Conservation (phyloP, 768 basidiomycete genomes). For the Sarcomyxa edulis region DNA sequence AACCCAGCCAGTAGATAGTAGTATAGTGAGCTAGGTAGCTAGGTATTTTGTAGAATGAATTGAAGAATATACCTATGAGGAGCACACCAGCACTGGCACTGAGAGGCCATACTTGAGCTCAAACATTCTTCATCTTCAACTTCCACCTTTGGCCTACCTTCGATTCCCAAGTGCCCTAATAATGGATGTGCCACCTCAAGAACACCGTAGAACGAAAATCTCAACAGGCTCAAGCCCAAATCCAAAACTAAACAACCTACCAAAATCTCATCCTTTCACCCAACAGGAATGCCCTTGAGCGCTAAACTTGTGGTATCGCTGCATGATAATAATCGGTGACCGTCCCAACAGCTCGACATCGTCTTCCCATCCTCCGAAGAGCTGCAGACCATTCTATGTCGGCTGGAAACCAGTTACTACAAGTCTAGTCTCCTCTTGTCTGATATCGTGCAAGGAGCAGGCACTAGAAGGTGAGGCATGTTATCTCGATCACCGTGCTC, state of each 20-base stretch:
- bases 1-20: too few relatives aligned
- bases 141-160: too few relatives aligned
- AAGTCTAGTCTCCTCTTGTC: conserved; percentile 38
- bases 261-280: conserved; percentile 43
- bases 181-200: conserved; percentile 3
- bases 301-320: conserved; percentile 1
- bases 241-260: conserved; percentile 26
- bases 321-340: background rate
- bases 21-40: too few relatives aligned
- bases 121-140: too few relatives aligned
- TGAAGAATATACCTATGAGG: too few relatives aligned
- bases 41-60: too few relatives aligned
- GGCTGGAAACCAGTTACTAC: conserved; percentile 37
- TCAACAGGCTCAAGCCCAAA: conserved; percentile 5
- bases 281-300: conserved; percentile 36
- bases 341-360: conserved; percentile 49
- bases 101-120: too few relatives aligned
- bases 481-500: too few relatives aligned
- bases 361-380: conserved; percentile 43
- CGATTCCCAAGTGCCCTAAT: background rate
- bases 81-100: too few relatives aligned
- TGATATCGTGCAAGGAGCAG: conserved; percentile 36
- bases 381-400: conserved; percentile 33
- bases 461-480: too few relatives aligned
- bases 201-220: conserved; percentile 5